phyloP scores from a whole-genome alignment of 2,329 filamentous ascomycete species.

The Mycosphaerella sp. region DNA sequence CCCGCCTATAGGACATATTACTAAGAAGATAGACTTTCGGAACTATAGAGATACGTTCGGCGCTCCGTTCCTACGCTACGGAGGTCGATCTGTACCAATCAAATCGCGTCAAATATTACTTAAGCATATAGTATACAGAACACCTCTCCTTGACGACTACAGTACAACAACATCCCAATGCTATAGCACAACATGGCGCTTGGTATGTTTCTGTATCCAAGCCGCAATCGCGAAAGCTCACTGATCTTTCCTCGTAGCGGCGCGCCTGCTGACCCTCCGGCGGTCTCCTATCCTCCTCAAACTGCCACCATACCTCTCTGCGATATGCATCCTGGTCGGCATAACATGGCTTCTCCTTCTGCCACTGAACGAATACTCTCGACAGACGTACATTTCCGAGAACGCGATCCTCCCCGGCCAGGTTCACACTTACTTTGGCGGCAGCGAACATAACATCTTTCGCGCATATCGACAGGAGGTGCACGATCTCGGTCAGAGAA shows the following conservation, averaged over 20 bases:
- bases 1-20: no score
- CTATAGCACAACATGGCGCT: slow-evolving; percentile 25
- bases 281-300: slow-evolving; percentile 75
- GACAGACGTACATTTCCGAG: slow-evolving; percentile 92
- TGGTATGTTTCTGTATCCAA: slow-evolving; percentile 16
- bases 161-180: slow-evolving; percentile 1
- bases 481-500: slow-evolving; percentile 49
- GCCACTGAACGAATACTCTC: slow-evolving; percentile 83
- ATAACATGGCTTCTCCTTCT: slow-evolving; percentile 85
- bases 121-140: neutral
- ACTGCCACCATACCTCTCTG: slow-evolving; percentile 79
- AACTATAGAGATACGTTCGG: no score
- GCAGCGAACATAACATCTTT: slow-evolving; percentile 92
- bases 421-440: slow-evolving; percentile 95
- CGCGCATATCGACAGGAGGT: slow-evolving; percentile 84
- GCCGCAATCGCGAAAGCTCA: neutral
- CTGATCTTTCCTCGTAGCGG: slow-evolving; percentile 26
- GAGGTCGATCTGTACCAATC: no score
- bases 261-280: slow-evolving; percentile 61
- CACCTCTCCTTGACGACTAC: neutral
- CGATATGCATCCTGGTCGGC: slow-evolving; percentile 76
- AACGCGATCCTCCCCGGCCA: slow-evolving; percentile 93
- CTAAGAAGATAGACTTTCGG: no score
- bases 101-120: neutral
- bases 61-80: no score